These are phyloP conservation scores for Quercus phellos DNA, from an alignment of 331 rosid genomes.

Conservation along the genomic window DNA sequence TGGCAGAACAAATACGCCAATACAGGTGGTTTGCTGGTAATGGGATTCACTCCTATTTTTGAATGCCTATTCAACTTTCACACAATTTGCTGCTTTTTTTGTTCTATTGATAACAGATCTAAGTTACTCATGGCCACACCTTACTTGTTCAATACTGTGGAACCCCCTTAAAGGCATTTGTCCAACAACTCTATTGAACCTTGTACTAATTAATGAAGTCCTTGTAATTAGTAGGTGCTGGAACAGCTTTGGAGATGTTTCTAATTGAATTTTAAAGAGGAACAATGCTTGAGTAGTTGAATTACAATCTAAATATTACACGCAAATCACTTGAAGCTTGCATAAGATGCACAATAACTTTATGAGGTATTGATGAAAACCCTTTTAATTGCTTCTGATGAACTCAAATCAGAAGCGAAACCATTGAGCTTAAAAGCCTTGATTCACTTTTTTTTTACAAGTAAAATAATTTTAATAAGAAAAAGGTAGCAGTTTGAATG, in stretches of 20 bases:
- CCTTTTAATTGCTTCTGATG: not conserved
- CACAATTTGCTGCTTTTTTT: not conserved
- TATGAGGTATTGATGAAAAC: not conserved
- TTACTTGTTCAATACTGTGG: not conserved
- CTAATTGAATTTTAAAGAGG: not conserved
- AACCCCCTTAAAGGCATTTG: not conserved
- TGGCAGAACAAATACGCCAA: not conserved
- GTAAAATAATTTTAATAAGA: too few species aligned
- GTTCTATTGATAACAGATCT: not conserved
- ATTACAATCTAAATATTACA: not conserved
- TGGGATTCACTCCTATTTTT: not conserved
- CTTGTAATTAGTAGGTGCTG: not conserved
- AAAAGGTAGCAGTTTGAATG: too few species aligned
- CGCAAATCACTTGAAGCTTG: not conserved
- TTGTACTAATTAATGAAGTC: not conserved
- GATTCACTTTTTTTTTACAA: not conserved
- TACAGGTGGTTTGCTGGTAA: not conserved
- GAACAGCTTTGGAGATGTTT: not conserved
- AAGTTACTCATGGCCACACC: not conserved
- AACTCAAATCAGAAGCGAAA: not conserved
- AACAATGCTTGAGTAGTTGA: not conserved
- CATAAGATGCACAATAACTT: not conserved
- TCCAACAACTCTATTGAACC: not conserved
- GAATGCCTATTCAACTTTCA: not conserved
- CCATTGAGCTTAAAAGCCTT: not conserved